These are phyloP conservation scores for Thoreauomyces humboldtii DNA, from an alignment of 192 early-diverging fungal species.

Conservation along the genomic window DNA sequence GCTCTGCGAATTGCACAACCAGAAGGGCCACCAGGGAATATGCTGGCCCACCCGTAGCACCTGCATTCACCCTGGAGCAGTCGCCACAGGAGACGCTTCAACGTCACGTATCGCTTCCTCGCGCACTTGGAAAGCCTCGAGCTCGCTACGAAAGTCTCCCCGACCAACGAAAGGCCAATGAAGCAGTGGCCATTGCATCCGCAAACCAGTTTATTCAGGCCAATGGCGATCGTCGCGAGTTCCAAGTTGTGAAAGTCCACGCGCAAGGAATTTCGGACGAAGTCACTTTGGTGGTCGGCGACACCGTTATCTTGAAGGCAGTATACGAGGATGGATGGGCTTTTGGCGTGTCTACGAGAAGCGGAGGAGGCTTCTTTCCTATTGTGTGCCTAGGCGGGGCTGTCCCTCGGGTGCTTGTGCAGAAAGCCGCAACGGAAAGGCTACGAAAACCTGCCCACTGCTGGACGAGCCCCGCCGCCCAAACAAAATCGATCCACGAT, in stretches of 20 bases:
- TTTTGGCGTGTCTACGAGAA: slow-evolving; percentile 34
- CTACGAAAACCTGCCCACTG: no score
- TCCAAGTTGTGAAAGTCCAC: slow-evolving; percentile 35
- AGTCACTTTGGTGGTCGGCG: slow-evolving; percentile 34
- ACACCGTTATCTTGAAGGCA: slow-evolving; percentile 30
- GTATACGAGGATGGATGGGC: slow-evolving; percentile 44
- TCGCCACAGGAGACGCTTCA: no score
- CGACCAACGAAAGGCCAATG: not conserved
- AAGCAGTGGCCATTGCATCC: not conserved
- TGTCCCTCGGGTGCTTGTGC: slow-evolving; percentile 33
- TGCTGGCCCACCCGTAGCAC: no score
- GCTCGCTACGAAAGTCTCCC: not conserved
- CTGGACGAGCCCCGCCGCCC: no score
- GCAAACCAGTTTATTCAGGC: slow-evolving; percentile 25
- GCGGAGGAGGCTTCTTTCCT: slow-evolving; percentile 45
- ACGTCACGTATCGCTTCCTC: slow-evolving; percentile 9
- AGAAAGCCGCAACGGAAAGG: no score
- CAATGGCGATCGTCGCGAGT: slow-evolving; percentile 30
- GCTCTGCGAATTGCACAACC: no score
- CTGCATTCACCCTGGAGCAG: no score
- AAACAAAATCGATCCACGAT: no score
- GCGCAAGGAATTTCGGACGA: slow-evolving; percentile 31
- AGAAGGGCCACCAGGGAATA: no score
- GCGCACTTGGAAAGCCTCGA: not conserved
- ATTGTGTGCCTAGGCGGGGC: slow-evolving; percentile 38